Percentiles rank a stretch among this genome's conserved stretches.
Conservation (phyloP, 2,329 filamentous ascomycete species). For the Aspergillus fumigatus region DNA sequence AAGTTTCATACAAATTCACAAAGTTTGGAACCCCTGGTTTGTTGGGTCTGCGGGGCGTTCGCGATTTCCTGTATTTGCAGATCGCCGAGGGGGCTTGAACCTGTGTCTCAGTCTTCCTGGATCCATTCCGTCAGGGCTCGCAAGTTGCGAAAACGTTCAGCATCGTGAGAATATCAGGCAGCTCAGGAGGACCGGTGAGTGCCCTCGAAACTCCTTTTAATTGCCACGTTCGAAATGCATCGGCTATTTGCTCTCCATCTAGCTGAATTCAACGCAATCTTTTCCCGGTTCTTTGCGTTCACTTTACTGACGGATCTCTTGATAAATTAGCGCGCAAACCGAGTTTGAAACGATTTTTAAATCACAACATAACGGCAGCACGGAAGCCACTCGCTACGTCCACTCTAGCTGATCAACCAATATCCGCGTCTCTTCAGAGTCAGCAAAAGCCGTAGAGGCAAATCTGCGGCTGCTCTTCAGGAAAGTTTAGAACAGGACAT, state of each 20-base stretch:
- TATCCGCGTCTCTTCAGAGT: neutral
- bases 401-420: neutral
- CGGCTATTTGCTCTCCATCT: neutral
- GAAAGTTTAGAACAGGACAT: conserved; percentile 16
- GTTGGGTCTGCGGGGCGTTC: neutral
- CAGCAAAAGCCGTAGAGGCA: conserved; percentile 11
- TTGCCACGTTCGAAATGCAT: neutral
- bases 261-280: neutral
- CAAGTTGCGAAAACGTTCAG: neutral
- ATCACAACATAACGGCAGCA: neutral
- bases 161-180: neutral
- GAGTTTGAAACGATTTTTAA: neutral
- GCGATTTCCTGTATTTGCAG: conserved; percentile 6
- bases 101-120: conserved; percentile 9
- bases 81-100: conserved; percentile 7
- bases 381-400: neutral
- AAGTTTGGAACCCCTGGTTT: neutral
- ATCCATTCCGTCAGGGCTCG: neutral
- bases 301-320: neutral
- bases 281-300: neutral
- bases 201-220: neutral
- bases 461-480: conserved; percentile 9
- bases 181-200: neutral
- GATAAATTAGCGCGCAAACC: neutral
- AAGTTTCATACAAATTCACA: neutral